phyloP scores from a whole-genome alignment of 345 rosid genomes.

The Draba incana region DNA sequence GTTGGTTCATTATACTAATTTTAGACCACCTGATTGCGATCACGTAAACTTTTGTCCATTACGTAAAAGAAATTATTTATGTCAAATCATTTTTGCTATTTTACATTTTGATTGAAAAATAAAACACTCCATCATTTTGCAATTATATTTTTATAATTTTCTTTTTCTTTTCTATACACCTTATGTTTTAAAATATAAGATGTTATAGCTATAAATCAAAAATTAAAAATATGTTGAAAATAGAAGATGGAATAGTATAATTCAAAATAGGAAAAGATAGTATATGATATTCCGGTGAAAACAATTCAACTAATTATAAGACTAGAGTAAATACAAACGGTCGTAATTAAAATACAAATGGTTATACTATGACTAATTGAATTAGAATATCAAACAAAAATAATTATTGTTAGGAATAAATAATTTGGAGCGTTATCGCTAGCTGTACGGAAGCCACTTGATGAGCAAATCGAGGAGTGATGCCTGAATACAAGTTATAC shows the following conservation, averaged over 20 bases:
- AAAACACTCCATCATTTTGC: not conserved
- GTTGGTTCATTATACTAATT: not conserved
- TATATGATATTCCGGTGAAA: too few species aligned
- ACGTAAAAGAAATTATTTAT: not conserved
- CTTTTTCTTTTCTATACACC: not conserved
- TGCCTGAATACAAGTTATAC: not conserved
- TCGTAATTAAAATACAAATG: too few species aligned
- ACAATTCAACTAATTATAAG: too few species aligned
- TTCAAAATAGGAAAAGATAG: too few species aligned
- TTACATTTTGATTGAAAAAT: not conserved
- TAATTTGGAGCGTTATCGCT: not conserved
- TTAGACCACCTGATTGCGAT: not conserved
- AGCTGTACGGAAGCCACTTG: slow-evolving; percentile 46
- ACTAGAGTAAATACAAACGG: too few species aligned
- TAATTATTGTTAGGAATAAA: slow-evolving; percentile 23
- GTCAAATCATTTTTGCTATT: not conserved
- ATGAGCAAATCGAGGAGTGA: slow-evolving; percentile 39
- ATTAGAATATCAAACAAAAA: not conserved
- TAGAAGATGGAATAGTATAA: too few species aligned
- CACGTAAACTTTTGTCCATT: not conserved
- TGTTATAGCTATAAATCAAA: too few species aligned
- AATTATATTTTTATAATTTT: not conserved
- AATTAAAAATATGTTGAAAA: too few species aligned
- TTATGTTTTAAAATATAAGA: not conserved
- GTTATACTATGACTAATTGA: not conserved